Evolutionary conservation across 192 early-diverging fungal genomes (phyloP).

Genomic region (Bifiguratus adelaidae): DNA sequence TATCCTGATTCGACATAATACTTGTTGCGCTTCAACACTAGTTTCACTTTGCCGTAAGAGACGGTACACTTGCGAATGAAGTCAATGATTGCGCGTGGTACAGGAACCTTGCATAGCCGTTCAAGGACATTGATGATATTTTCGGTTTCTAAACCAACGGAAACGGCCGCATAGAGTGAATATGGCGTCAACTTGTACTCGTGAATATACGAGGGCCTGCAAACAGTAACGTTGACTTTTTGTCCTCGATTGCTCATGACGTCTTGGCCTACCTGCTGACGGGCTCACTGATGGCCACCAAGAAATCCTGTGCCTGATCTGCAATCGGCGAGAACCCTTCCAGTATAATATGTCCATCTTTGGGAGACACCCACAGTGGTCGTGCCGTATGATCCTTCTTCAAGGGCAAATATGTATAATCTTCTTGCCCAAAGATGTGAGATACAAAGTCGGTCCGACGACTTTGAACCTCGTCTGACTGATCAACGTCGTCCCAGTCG

Average conservation of each 20-base stretch:
- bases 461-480: not conserved
- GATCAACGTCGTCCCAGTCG: slow-evolving; percentile 11
- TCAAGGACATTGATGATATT: slow-evolving; percentile 87
- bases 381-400: slow-evolving; percentile 83
- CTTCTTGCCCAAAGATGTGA: slow-evolving; percentile 53
- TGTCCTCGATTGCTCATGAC: too few relatives aligned
- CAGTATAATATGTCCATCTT: slow-evolving; percentile 75
- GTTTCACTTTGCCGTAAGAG: slow-evolving; percentile 92
- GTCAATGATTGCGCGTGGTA: slow-evolving; percentile 64
- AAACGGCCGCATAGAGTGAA: slow-evolving; percentile 96
- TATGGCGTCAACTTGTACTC: slow-evolving; percentile 95
- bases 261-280: slow-evolving; percentile 53
- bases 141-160: slow-evolving; percentile 85
- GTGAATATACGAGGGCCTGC: slow-evolving; percentile 62
- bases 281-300: slow-evolving; percentile 94
- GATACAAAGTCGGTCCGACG: slow-evolving; percentile 35
- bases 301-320: slow-evolving; percentile 91
- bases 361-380: slow-evolving; percentile 84
- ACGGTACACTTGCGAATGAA: slow-evolving; percentile 75
- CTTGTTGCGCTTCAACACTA: slow-evolving; percentile 89
- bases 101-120: slow-evolving; percentile 77
- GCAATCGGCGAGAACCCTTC: slow-evolving; percentile 97
- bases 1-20: slow-evolving; percentile 91
- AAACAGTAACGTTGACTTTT: too few relatives aligned
- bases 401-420: slow-evolving; percentile 69